These are phyloP conservation scores for Phialemoniopsis sp. DNA, from an alignment of 2,329 filamentous ascomycete species.

Conservation along the genomic window DNA sequence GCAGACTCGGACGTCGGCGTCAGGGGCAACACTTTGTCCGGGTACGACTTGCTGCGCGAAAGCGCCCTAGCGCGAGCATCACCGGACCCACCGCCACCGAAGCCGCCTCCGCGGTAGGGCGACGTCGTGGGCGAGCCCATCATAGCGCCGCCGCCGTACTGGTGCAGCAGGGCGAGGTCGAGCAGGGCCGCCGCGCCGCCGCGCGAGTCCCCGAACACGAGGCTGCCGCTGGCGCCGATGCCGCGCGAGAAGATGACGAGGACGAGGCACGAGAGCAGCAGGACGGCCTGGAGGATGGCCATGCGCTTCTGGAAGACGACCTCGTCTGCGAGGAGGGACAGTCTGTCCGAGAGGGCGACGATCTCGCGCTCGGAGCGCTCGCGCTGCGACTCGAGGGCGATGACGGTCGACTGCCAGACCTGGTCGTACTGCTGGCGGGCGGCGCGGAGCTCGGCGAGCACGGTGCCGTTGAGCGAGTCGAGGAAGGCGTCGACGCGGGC, in stretches of 20 bases:
- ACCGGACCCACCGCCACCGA: not conserved
- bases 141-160: slow-evolving; percentile 2
- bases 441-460: slow-evolving; percentile 73
- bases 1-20: slow-evolving; percentile 23
- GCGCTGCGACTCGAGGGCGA: slow-evolving; percentile 84
- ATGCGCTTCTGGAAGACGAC: slow-evolving; percentile 84
- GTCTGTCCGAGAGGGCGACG: slow-evolving; percentile 71
- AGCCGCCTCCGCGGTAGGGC: not conserved
- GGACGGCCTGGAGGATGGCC: slow-evolving; percentile 84
- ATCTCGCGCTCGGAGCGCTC: slow-evolving; percentile 82
- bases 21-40: slow-evolving; percentile 24
- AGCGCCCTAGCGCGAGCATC: not conserved
- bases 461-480: slow-evolving; percentile 79
- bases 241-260: slow-evolving; percentile 76
- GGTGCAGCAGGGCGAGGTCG: slow-evolving; percentile 2
- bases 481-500: slow-evolving; percentile 80
- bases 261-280: slow-evolving; percentile 81
- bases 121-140: no score
- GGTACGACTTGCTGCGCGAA: slow-evolving; percentile 8
- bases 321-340: slow-evolving; percentile 91
- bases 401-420: slow-evolving; percentile 91
- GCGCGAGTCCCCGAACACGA: slow-evolving; percentile 12
- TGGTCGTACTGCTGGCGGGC: slow-evolving; percentile 89
- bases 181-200: slow-evolving; percentile 2
- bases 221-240: slow-evolving; percentile 23